Evolutionary conservation across 2,329 filamentous ascomycete genomes (phyloP), one percentile per base, ranked within the genome.

Genomic region (Aspergillus transmontanensis): DNA sequence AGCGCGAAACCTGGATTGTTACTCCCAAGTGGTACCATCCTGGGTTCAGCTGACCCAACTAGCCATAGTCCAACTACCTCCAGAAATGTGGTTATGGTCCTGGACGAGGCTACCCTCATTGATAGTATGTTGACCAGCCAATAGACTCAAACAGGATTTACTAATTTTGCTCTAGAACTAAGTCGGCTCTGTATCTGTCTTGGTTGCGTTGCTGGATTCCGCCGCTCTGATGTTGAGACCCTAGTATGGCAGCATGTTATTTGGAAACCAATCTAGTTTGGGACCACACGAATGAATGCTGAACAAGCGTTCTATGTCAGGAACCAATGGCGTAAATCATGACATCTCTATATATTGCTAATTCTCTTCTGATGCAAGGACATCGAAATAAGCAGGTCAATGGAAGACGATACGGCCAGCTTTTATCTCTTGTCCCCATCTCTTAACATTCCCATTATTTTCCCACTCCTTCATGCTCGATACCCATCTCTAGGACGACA

Each of bases 131-230:
- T 39, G 6, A 14, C 14, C 23, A 16, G n/a, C 3, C 21, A 14
- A 19, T 23, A 6, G 4, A 14, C 14, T 36, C 21, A 34, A 16
- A 16, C 6, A 2, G 32, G 6, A 19, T 39, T 39, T 55, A 28
- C 32, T 55, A 32, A 55, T 55, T 26, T 6, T 11, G 1, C 16
- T 39, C 32, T 39, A 55, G 51, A 21, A 23, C 32, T 55, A 19
- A 55, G 51, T 26, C 51, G 51, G 21, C 51, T 39, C n/a, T 55
- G 51, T 39, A 21, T 55, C 34, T 55, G 51, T 32, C 51, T 55
- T 39, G 51, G 51, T 55, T 55, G 51, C 23, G 51, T 55, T 55
- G 30, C 51, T 39, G 51, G 51, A 10, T 55, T 55, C 39, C 51
- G 51, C 21, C 51, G 51, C 14, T 39, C 51, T 11, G 51, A 55